Conservation (phyloP, 805 yeast species). For the Nakazawaea pomicola region DNA sequence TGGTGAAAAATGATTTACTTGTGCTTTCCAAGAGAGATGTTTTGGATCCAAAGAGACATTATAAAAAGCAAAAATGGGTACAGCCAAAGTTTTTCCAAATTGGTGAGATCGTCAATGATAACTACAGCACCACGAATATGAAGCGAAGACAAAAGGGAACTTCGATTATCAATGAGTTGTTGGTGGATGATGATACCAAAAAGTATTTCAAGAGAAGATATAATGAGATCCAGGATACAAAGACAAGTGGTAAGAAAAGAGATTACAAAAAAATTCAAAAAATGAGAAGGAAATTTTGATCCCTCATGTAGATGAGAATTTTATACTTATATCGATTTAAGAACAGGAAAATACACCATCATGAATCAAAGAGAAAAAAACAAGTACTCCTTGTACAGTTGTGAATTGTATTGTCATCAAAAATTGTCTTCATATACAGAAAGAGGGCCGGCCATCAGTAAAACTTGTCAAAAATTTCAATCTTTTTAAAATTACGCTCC, state of each 20-base stretch:
- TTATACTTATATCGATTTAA: background rate
- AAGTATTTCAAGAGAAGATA: constrained; percentile 84
- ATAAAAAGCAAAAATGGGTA: constrained; percentile 78
- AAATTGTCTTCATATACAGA: no score
- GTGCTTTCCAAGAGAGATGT: constrained; percentile 84
- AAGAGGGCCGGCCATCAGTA: background rate
- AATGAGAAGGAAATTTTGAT: constrained; percentile 48
- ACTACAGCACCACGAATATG: constrained; percentile 60
- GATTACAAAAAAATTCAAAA: constrained; percentile 60
- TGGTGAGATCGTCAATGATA: constrained; percentile 84
- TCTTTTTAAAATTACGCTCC: constrained; percentile 45
- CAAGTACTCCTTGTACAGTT: no score
- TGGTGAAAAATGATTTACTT: constrained; percentile 69
- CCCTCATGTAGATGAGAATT: background rate
- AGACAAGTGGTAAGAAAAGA: constrained; percentile 58
- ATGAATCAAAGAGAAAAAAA: background rate
- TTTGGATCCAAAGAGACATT: constrained; percentile 92
- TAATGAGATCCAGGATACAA: constrained; percentile 65
- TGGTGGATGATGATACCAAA: constrained; percentile 65
- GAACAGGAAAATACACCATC: background rate
- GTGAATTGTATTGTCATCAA: no score
- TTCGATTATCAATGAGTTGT: constrained; percentile 76
- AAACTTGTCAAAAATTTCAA: constrained; percentile 25
- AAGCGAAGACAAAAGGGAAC: constrained; percentile 67
- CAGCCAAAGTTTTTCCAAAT: constrained; percentile 78